A percentile compares a stretch with the other conserved stretches of the same genome.
phyloP scores from a whole-genome alignment of 805 yeast genomes.

The Candida ipomoeae region DNA sequence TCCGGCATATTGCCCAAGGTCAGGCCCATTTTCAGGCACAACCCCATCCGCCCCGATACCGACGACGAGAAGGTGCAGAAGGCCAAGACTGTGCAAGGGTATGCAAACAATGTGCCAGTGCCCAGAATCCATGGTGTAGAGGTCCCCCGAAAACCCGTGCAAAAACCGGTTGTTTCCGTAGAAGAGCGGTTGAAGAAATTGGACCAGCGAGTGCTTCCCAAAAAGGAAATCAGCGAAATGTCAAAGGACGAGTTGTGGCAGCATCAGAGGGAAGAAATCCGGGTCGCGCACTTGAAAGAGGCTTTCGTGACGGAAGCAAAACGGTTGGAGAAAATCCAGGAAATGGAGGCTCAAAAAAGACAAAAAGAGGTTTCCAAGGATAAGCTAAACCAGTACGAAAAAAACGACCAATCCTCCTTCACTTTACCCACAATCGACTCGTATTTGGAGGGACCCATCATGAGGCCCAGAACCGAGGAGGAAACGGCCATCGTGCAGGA shows the following conservation, averaged over 20 bases:
- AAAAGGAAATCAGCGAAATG: constrained; percentile 30
- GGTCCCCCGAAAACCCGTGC: constrained; percentile 50
- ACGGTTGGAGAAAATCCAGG: constrained; percentile 39
- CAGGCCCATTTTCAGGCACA: constrained; percentile 64
- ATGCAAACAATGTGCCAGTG: constrained; percentile 65
- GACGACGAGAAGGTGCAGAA: constrained; percentile 41
- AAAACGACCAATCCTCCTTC: constrained; percentile 52
- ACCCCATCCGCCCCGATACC: constrained; percentile 53
- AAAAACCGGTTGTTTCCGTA: constrained; percentile 54
- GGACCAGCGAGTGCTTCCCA: constrained; percentile 38
- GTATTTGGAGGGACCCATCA: constrained; percentile 61
- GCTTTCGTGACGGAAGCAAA: constrained; percentile 54
- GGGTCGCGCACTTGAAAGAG: constrained; percentile 66
- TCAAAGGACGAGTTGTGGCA: constrained; percentile 42
- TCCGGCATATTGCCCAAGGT: constrained; percentile 81
- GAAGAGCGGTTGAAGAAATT: constrained; percentile 54
- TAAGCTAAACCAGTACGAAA: constrained; percentile 33
- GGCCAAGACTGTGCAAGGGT: constrained; percentile 51
- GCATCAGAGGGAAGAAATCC: constrained; percentile 53
- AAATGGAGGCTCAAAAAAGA: constrained; percentile 24
- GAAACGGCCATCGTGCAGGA: constrained; percentile 54
- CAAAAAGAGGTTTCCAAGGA: constrained; percentile 22
- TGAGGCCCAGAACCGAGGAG: constrained; percentile 68
- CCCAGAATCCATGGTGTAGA: constrained; percentile 51
- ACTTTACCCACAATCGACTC: constrained; percentile 79